A percentile compares a stretch with the other conserved stretches of the same genome.
These are phyloP conservation scores for Cytospora chrysosperma DNA, from an alignment of 2,329 filamentous ascomycete species.

Conservation along the genomic window DNA sequence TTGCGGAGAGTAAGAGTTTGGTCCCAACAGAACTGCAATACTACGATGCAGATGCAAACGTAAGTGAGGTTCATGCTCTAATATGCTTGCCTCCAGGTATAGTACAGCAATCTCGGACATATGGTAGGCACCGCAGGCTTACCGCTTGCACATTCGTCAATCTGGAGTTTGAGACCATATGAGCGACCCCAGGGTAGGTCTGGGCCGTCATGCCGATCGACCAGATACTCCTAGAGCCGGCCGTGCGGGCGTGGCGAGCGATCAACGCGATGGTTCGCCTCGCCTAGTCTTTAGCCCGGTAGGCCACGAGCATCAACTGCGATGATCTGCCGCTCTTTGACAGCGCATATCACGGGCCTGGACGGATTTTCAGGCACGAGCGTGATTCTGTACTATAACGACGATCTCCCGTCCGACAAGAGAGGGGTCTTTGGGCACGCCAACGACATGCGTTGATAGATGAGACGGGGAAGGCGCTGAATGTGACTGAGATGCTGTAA, in stretches of 20 bases:
- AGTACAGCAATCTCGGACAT: too few species aligned
- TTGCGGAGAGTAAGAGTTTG: too few species aligned
- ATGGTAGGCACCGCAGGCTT: too few species aligned
- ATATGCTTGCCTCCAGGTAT: too few species aligned
- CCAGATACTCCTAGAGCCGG: neutral
- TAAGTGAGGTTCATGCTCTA: too few species aligned
- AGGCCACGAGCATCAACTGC: neutral
- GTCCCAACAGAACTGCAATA: too few species aligned
- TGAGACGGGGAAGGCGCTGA: neutral
- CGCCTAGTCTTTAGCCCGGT: neutral
- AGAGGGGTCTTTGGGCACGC: neutral
- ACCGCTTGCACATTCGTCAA: too few species aligned
- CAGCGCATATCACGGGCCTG: neutral
- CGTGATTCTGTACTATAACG: neutral
- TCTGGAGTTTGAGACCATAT: neutral
- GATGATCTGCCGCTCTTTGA: neutral
- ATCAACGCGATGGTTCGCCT: neutral
- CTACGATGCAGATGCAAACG: too few species aligned
- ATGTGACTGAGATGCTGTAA: neutral
- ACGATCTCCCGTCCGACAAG: neutral
- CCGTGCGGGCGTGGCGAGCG: neutral
- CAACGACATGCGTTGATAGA: neutral
- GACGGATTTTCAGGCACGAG: neutral
- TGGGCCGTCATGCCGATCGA: neutral
- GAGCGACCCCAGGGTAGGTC: neutral